These are phyloP conservation scores for Amanita pseudoporphyria DNA, from an alignment of 768 basidiomycete genomes.

Conservation along the genomic window DNA sequence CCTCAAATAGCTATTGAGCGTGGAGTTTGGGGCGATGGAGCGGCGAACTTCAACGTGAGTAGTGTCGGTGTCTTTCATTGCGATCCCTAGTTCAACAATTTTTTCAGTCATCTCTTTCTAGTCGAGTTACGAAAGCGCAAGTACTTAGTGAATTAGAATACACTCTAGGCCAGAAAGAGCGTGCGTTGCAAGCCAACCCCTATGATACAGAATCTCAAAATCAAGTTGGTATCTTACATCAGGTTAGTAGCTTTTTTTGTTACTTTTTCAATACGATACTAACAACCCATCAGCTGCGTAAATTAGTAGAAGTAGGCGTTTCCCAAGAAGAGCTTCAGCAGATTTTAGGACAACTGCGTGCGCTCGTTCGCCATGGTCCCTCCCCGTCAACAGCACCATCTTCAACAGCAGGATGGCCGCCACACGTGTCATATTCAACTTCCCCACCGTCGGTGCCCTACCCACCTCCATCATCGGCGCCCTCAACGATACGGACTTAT, in stretches of 20 bases:
- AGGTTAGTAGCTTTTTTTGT: slow-evolving; percentile 39
- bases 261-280: slow-evolving; percentile 1
- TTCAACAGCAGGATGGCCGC: slow-evolving; percentile 11
- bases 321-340: slow-evolving; percentile 72
- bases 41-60: slow-evolving; percentile 31
- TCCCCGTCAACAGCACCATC: slow-evolving; percentile 25
- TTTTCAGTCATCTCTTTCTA: slow-evolving; percentile 20
- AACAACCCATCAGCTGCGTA: slow-evolving; percentile 40
- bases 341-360: slow-evolving; percentile 62
- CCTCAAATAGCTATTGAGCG: slow-evolving; percentile 81
- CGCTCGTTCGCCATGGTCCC: slow-evolving; percentile 39
- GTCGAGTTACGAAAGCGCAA: slow-evolving; percentile 60
- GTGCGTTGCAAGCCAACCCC: slow-evolving; percentile 58
- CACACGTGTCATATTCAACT: slow-evolving; percentile 6
- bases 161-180: slow-evolving; percentile 73
- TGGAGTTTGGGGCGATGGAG: slow-evolving; percentile 65
- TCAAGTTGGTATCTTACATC: slow-evolving; percentile 72
- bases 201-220: slow-evolving; percentile 59
- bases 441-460: slow-evolving; percentile 1
- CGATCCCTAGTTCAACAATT: slow-evolving; percentile 6
- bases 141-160: slow-evolving; percentile 81
- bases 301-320: slow-evolving; percentile 69
- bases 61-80: slow-evolving; percentile 15
- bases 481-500: slow-evolving; percentile 11
- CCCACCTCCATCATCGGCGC: slow-evolving; percentile 13